A percentile compares a stretch with the other conserved stretches of the same genome.
phyloP scores from a whole-genome alignment of 352 stramenopile genomes.

The Pythium pectinolyticum region DNA sequence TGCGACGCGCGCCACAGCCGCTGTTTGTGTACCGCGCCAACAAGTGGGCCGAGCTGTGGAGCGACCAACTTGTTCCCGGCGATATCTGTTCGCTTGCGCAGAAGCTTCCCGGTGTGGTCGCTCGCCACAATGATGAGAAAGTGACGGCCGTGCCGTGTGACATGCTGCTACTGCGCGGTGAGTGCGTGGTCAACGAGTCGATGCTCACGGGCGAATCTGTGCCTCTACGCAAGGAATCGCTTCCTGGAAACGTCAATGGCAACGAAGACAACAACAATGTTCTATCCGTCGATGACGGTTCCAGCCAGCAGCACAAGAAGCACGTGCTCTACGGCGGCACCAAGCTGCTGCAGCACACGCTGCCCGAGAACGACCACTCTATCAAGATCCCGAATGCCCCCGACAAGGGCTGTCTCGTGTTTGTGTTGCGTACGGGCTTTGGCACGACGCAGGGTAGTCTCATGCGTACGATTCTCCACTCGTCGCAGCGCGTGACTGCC shows the following conservation, averaged over 20 bases:
- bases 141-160: slow-evolving; percentile 81
- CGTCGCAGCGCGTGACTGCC: slow-evolving; percentile 88
- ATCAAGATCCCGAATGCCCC: slow-evolving; percentile 44
- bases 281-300: slow-evolving; percentile 34
- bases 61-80: slow-evolving; percentile 73
- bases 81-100: slow-evolving; percentile 85
- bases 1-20: slow-evolving; percentile 59
- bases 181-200: slow-evolving; percentile 94
- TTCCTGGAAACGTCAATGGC: slow-evolving; percentile 28
- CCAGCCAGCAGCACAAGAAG: slow-evolving; percentile 42
- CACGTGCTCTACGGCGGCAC: slow-evolving; percentile 84
- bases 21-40: slow-evolving; percentile 83
- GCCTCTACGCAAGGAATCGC: slow-evolving; percentile 90
- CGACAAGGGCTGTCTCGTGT: slow-evolving; percentile 84
- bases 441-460: slow-evolving; percentile 93
- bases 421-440: slow-evolving; percentile 93
- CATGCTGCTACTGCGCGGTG: slow-evolving; percentile 88
- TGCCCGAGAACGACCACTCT: slow-evolving; percentile 8
- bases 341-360: slow-evolving; percentile 39
- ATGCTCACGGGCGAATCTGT: slow-evolving; percentile 96
- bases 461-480: slow-evolving; percentile 94
- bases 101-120: slow-evolving; percentile 22
- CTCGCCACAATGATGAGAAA: slow-evolving; percentile 20
- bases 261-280: neutral
- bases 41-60: slow-evolving; percentile 61